Evolutionary conservation across 2,329 filamentous ascomycete genomes (phyloP), one percentile per base, ranked within the genome.

Genomic region (Phyllosticta capitalensis): DNA sequence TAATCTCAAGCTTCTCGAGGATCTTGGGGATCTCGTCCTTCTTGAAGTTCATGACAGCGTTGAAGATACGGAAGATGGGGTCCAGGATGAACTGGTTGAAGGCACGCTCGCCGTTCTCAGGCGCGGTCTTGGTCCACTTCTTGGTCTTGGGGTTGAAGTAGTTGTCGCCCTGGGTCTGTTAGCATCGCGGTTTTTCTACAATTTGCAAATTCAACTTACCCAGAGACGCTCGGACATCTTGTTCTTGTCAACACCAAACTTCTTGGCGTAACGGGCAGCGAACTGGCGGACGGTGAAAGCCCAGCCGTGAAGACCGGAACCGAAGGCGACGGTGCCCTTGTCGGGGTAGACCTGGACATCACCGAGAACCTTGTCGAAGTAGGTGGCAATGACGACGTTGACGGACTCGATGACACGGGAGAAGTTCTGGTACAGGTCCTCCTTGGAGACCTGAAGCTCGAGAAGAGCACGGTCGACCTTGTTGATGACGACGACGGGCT

Each of bases 211-310:
- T 45, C 1, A 63, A 72, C 85, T 78, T 79, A 90, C 87, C 94
- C 94, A 99, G 69, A 99, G 90, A 87, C 94, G 91, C 83, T 96
- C 90, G 89, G 97, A 96, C 94, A 99, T 96, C 90, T 97, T 97
- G 83, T 87, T 88, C 79, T 92, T 92, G 87, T 99, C 92, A 71
- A 99, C 94, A 88, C 94, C 94, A 73, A 99, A 99, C 83, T 99
- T 99, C 91, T 97, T 97, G 80, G 92, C 89, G 79, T 99, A 99
- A 73, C 88, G 86, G 75, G 85, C 78, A 70, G 94, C 94, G 79
- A 99, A 99, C 80, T 99, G 94, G 75, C 94, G 90, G 82, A 97
- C 81, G 73, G 94, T 99, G 87, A 99, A 99, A 74, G 91, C 92
- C 94, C 94, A 99, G 79, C 94, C 94, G 84, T 99, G 94, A 66